These are phyloP conservation scores for Xylaria sp. DNA, from an alignment of 2,329 filamentous ascomycete genomes.

Conservation along the genomic window DNA sequence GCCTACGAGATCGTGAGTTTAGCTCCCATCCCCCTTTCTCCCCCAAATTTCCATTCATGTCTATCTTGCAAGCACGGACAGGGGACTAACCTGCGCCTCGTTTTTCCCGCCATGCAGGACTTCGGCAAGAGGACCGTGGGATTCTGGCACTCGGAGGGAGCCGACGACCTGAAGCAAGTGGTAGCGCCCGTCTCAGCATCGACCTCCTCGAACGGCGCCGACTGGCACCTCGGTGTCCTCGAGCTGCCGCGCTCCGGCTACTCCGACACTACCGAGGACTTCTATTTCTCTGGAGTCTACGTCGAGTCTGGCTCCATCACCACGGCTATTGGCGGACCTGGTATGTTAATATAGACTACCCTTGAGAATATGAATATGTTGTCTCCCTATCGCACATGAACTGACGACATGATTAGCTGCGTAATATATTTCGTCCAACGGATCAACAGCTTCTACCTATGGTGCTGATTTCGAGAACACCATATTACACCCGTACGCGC, in stretches of 20 bases:
- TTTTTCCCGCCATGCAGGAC: conserved; percentile 43
- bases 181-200: conserved; percentile 65
- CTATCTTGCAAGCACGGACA: not conserved
- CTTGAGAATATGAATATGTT: no score
- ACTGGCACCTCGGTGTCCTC: conserved; percentile 76
- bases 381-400: not conserved
- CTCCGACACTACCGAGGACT: conserved; percentile 64
- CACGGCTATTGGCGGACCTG: conserved; percentile 41
- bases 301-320: conserved; percentile 63
- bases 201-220: conserved; percentile 69
- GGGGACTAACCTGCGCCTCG: no score
- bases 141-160: conserved; percentile 73
- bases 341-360: conserved; percentile 20
- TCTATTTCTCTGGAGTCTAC: conserved; percentile 75
- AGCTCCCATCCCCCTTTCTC: not conserved
- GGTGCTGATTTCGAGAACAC: not conserved
- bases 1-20: conserved; percentile 67
- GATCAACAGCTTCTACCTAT: not conserved
- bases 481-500: not conserved
- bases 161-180: conserved; percentile 60
- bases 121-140: conserved; percentile 66
- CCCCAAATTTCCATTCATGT: not conserved
- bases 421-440: not conserved
- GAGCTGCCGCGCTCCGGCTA: conserved; percentile 66
- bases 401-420: conserved; percentile 14